Percentiles rank a stretch among this genome's conserved stretches.
phyloP scores from a whole-genome alignment of 1,284 basidiomycete species.

The Ganoderma multipileum region DNA sequence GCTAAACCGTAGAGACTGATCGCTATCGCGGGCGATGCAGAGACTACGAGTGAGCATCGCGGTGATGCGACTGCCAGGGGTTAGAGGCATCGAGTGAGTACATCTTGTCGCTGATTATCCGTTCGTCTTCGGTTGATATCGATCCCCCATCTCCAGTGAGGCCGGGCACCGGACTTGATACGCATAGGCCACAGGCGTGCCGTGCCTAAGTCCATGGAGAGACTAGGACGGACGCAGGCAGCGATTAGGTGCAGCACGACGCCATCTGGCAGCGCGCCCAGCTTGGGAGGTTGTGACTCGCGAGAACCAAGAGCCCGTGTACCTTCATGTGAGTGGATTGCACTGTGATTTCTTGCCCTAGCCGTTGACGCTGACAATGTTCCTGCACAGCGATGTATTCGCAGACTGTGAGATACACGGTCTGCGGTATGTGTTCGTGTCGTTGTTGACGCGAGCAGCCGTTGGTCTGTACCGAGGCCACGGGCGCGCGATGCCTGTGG shows the following conservation, averaged over 20 bases:
- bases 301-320: conserved; percentile 16
- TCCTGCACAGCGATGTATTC: not conserved
- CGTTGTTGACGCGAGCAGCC: not conserved
- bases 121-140: not conserved
- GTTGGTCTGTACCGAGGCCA: not conserved
- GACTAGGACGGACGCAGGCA: conserved; percentile 6
- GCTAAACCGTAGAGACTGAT: not conserved
- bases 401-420: not conserved
- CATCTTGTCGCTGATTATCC: not conserved
- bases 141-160: conserved; percentile 5
- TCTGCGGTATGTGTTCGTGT: not conserved
- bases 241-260: conserved; percentile 11
- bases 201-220: conserved; percentile 9
- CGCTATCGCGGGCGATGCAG: not conserved
- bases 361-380: not conserved
- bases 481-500: conserved; percentile 3
- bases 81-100: not conserved
- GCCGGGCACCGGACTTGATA: conserved; percentile 17
- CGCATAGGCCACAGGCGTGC: conserved; percentile 6
- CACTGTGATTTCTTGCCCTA: too few relatives aligned
- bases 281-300: conserved; percentile 8
- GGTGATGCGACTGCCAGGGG: conserved; percentile 11
- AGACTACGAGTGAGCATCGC: conserved; percentile 1
- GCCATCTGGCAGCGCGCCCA: conserved; percentile 6
- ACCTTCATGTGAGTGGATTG: conserved; percentile 10